Evolutionary conservation across 441 rosid species (phyloP), one percentile per base, ranked within the genome.

Genomic region (Gossypium lobatum): DNA sequence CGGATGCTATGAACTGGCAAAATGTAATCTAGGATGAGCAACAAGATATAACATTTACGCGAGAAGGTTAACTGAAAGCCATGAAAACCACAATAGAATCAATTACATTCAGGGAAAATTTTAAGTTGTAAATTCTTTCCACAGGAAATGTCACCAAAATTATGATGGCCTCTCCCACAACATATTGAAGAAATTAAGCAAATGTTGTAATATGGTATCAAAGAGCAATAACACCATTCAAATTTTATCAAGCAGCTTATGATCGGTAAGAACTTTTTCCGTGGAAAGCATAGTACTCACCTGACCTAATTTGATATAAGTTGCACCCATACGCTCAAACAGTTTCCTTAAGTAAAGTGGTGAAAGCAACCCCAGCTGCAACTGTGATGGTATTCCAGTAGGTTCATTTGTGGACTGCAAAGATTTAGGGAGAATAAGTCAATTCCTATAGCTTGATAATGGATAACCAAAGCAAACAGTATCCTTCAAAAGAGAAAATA

Each of bases 241-340:
- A 45, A 20, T 16, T 52, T 48, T 6, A 62, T 42, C 39, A 63
- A 34, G 39, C 39, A 34, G 2, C 6, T 58, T 17, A 57, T 37
- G 37, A 37, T 21, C 48, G 50, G 42, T 71, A 39, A 48, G 65
- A 67, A 76, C 53, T 17, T 18, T 21, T 31, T 31, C 37, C 37
- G 37, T 4, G 37, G 37, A 31, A 31, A 31, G 37, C 37, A 42
- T 16, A 59, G 7, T 6, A 74, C 73, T 81, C 73, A 90, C 98
- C 95, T 95, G 98, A 5, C 99, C 99, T 74, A 95, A 80, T 80
- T 95, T 95, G 81, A 93, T 86, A 80, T 91, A 95, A 68, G 99
- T 95, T 81, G 98, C 99, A 76, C 99, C 97, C 99, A 95, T 87
- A 72, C 97, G 96, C 76, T 95, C 99, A 87, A 95, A 95, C 70